These are phyloP conservation scores for Trichomonas vaginalis DNA, from an alignment of 208 protist genomes.

Conservation along the genomic window DNA sequence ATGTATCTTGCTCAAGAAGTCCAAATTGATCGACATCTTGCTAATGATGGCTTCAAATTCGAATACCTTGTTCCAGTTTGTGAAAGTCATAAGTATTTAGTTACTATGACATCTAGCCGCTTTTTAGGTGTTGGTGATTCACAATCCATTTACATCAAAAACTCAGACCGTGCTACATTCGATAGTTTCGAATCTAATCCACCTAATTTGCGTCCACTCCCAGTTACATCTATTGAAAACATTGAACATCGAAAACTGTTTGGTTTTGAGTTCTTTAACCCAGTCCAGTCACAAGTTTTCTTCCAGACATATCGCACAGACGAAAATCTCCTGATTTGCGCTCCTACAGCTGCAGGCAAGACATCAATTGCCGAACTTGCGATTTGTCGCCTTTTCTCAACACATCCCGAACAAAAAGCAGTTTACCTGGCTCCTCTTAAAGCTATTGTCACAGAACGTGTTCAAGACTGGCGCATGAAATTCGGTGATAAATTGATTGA, in stretches of 20 bases:
- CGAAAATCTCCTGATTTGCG: conserved; percentile 85
- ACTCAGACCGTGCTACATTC: neutral
- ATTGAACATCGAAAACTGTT: conserved; percentile 40
- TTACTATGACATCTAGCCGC: neutral
- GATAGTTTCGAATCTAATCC: neutral
- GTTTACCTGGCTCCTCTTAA: conserved; percentile 99
- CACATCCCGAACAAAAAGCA: conserved; percentile 46
- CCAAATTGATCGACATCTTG: neutral
- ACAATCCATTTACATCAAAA: neutral
- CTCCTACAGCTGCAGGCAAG: conserved; percentile 86
- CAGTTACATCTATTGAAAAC: neutral
- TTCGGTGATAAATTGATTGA: conserved; percentile 75
- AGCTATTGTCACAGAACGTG: conserved; percentile 90
- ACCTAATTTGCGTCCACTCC: neutral
- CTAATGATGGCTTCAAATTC: neutral
- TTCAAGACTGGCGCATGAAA: conserved; percentile 79
- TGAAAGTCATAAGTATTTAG: neutral
- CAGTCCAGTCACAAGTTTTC: conserved; percentile 81
- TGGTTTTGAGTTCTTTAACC: conserved; percentile 87
- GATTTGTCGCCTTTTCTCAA: conserved; percentile 73
- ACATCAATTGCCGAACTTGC: conserved; percentile 92
- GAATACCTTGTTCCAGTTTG: neutral
- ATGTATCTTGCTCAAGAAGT: conserved; percentile 10
- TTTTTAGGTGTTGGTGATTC: conserved; percentile 7
- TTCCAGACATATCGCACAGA: conserved; percentile 75